Evolutionary conservation across 768 basidiomycete genomes (phyloP).

Genomic region (Tubosaeta sp.): DNA sequence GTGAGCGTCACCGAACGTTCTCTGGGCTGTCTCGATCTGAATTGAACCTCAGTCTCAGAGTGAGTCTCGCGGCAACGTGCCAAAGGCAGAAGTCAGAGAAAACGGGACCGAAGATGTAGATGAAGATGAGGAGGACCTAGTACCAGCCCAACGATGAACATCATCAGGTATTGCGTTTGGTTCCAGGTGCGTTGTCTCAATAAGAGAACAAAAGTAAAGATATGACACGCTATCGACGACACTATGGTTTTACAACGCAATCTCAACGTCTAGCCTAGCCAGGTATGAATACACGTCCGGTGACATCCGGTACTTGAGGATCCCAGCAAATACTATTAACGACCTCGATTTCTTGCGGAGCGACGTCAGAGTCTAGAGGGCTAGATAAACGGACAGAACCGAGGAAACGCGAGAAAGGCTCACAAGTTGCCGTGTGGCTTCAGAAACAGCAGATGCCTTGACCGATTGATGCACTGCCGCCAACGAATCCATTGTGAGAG

Average conservation of each 20-base stretch:
- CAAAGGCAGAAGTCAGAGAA: slow-evolving; percentile 29
- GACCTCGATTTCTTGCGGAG: slow-evolving; percentile 80
- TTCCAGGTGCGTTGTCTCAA: slow-evolving; percentile 17
- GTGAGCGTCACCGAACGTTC: slow-evolving; percentile 36
- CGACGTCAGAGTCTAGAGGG: slow-evolving; percentile 49
- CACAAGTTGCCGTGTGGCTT: slow-evolving; percentile 75
- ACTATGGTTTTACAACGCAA: slow-evolving; percentile 49
- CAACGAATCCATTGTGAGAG: slow-evolving; percentile 89
- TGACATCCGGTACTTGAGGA: slow-evolving; percentile 85
- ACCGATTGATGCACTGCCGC: slow-evolving; percentile 74
- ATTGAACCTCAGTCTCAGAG: slow-evolving; percentile 32
- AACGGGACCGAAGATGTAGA: slow-evolving; percentile 26
- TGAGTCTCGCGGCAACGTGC: slow-evolving; percentile 17
- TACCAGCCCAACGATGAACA: slow-evolving; percentile 28
- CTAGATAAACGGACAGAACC: slow-evolving; percentile 26
- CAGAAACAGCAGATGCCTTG: slow-evolving; percentile 67
- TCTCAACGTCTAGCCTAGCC: slow-evolving; percentile 81
- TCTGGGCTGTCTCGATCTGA: not conserved
- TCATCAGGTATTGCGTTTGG: not conserved
- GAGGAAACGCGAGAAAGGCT: slow-evolving; percentile 19
- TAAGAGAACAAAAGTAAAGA: not conserved
- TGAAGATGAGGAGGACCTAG: slow-evolving; percentile 20
- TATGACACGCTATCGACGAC: not conserved
- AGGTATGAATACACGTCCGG: slow-evolving; percentile 88
- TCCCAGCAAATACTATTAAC: slow-evolving; percentile 84